Evolutionary conservation across 1,284 basidiomycete genomes (phyloP), one percentile per base, ranked within the genome.

Genomic region (Fistulina hepatica): DNA sequence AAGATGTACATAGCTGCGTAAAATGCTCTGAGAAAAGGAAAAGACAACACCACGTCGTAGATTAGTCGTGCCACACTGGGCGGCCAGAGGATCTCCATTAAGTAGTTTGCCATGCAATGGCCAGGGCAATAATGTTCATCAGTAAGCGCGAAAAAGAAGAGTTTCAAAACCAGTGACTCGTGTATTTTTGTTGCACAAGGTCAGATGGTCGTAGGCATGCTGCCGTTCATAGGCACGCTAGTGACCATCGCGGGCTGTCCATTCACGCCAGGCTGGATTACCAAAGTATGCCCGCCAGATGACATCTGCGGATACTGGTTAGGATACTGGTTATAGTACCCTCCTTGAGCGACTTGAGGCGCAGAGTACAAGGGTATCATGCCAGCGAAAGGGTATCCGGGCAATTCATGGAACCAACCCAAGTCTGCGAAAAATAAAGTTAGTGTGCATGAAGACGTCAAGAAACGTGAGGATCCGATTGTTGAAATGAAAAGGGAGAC

Each of bases 261-360:
- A 45, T 72, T 70, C 36, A 67, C 46, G 37, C 73, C 72, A 28
- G 76, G 80, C 46, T 81, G 79, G 44, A 84, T 75, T 37, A 83
- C 61, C 44, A 81, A 61, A n/a, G 78, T 72, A 48, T 75, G 70
- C 12, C 80, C 79, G 39, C 73, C 71, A 39, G 59, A 56, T 42
- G 71, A 68, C 45, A 67, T 66, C 17, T 43, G 33, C 13, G 41
- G 54, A 41, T 53, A 57, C 26, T 45, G 50, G 36, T 47, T 51
- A 7, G 44, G 50, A 38, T 55, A 55, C 36, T 49, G 52, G 33
- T 51, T 50, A 33, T 51, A 52, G 19, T 50, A 52, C 17, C 48
- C 44, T 21, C 58, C 54, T 32, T 56, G 54, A 13, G 19, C 19
- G 5, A 13, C 28, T 33, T 47, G 31, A 13, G 23, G 17, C 10